Evolutionary conservation across 441 rosid genomes (phyloP).

Genomic region (Viola pubescens): DNA sequence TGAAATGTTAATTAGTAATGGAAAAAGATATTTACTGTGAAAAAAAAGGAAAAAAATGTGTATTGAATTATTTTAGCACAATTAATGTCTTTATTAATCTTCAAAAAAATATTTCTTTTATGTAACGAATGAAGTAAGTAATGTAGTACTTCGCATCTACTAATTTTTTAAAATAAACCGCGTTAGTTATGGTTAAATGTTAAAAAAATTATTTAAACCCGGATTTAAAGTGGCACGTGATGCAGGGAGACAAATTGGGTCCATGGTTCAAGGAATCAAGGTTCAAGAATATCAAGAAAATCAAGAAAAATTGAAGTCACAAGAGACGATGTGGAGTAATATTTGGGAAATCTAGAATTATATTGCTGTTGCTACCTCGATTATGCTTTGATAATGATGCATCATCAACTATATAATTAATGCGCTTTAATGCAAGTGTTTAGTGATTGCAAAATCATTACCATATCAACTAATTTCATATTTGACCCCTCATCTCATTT

Average conservation of each 20-base stretch:
- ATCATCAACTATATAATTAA: conserved; percentile 7
- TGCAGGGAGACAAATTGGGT: neutral
- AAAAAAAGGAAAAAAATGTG: no score
- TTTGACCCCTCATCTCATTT: conserved; percentile 8
- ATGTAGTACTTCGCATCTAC: no score
- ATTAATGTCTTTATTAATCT: no score
- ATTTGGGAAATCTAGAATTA: conserved; percentile 15
- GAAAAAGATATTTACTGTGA: no score
- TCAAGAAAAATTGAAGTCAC: conserved; percentile 8
- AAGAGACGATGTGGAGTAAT: conserved; percentile 16
- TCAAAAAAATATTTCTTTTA: no score
- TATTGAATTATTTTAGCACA: no score
- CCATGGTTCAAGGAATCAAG: neutral
- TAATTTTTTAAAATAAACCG: no score
- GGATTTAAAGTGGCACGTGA: neutral
- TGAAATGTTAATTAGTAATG: no score
- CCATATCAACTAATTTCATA: neutral
- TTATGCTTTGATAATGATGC: conserved; percentile 24
- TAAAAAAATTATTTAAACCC: no score
- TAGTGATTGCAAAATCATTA: conserved; percentile 12
- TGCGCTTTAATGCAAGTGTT: conserved; percentile 16
- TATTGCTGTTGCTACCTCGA: neutral
- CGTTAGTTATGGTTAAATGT: no score
- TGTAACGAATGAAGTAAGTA: no score
- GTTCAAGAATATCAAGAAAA: neutral